Evolutionary conservation across 306 rosid species (phyloP), one percentile per base, ranked within the genome.

Genomic region (Trichosanthes cucumerina): DNA sequence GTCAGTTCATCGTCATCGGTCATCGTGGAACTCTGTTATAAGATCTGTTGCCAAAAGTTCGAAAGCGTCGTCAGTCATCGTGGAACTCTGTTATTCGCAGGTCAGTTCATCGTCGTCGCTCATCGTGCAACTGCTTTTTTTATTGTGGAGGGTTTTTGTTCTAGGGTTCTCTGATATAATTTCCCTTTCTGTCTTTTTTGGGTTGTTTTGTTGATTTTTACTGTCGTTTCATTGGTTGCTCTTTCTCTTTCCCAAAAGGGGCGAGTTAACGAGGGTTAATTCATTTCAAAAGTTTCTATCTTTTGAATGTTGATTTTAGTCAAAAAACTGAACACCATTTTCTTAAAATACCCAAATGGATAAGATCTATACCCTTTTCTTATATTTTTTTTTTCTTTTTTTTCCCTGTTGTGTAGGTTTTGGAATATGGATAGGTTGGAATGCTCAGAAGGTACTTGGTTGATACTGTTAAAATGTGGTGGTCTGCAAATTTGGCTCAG

Each of bases 351-450:
- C 23, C 31, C 74, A 9, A 4, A 36, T 26, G 16, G 63, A 75
- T 36, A 15, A 75, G 63, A 50, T 75, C 78, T 44, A 21, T 2
- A 34, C 38, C 8, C 38, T 41, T 41, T 70, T 16, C 31, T 43
- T 58, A 13, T 54, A 47, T 49, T 13, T 18, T 6, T 47, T 23
- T 28, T 46, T 46, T 16, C 9, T 39, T 28, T 3, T 31, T 70
- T 63, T 8, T 34, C 38, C 13, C 57, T 6, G 59, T 8, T 3
- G 31, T 81, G 88, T 91, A 95, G 98, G 58, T 95, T n/a, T 38
- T 95, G 74, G 99, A 97, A n/a, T 95, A 95, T 88, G 99, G 99
- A 78, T 95, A 97, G 99, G 99, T 97, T 82, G 99, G 99, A 69
- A 87, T 95, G 84, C 89, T 95, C 15, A 89, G 99, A 83, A 88